These are phyloP conservation scores for Podospora comata DNA, from an alignment of 495 filamentous ascomycete genomes.

Conservation along the genomic window DNA sequence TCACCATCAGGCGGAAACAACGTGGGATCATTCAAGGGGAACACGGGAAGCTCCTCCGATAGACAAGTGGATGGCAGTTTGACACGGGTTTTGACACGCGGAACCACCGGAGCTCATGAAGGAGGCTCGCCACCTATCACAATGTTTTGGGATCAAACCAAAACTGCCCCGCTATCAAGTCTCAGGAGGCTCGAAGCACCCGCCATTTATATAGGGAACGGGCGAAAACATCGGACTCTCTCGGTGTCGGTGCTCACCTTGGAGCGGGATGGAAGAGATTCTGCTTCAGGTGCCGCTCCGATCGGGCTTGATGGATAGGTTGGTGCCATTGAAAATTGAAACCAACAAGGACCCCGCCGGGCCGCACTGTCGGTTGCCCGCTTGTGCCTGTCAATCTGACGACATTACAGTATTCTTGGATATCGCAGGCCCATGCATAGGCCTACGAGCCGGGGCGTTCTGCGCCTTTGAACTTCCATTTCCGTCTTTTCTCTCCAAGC, in stretches of 20 bases:
- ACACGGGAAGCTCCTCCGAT: background rate
- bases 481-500: background rate
- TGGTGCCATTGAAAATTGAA: constrained; percentile 4
- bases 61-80: background rate
- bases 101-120: background rate
- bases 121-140: background rate
- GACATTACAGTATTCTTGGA: constrained; percentile 1
- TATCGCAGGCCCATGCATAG: background rate
- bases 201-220: background rate
- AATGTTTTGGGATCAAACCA: background rate
- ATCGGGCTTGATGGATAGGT: background rate
- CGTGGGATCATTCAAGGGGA: background rate
- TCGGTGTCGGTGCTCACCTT: background rate
- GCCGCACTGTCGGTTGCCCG: background rate
- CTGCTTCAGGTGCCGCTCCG: background rate
- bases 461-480: constrained; percentile 15
- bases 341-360: constrained; percentile 2
- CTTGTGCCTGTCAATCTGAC: constrained; percentile 5
- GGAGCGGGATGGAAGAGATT: background rate
- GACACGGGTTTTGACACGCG: background rate
- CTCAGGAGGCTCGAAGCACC: background rate
- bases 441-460: constrained; percentile 1
- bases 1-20: background rate
- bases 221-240: background rate
- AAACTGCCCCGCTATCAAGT: background rate